Evolutionary conservation across 1,284 basidiomycete species (phyloP), one percentile per base, ranked within the genome.

Genomic region (Fomitopsis palustris): DNA sequence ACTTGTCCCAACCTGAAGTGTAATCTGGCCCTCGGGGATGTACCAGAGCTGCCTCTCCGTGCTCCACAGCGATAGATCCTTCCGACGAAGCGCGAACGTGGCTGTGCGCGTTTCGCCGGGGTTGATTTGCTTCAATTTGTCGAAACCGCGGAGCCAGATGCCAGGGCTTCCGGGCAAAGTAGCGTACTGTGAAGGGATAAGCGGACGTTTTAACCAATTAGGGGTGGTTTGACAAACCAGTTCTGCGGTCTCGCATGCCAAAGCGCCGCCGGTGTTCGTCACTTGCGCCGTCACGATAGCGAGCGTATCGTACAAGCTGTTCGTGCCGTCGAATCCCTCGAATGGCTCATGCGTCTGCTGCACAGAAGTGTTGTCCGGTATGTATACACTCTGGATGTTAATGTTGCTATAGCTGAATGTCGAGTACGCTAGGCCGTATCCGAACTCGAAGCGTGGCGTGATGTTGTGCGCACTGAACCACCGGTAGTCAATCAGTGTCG

Each of bases 61-160:
- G 57, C 70, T 64, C 70, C 72, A 69, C 19, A 69, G 57, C 53
- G 70, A 70, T 53, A 89, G 67, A 63, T 87, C 85, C 64, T 88
- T 84, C 31, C 86, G 78, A 17, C 86, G 86, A 31, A 90, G 75
- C n/a, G 74, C 76, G 65, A 90, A 79, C 0, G 75, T 78, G 1
- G 84, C 82, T 1, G 64, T 72, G 59, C 69, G 71, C 14, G 72
- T 79, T 62, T 84, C 70, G 0, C 82, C 82, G 2, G 84, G 77
- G 0, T 67, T 60, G 0, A 88, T 64, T 25, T 14, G 29, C 49
- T 78, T 77, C 10, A 85, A 71, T 61, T 85, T 76, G n/a, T 82
- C 83, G 72, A 90, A 90, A 4, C 88, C 88, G 66, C 81, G 84
- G 35, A 90, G 73, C 76, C 76, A 1, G 85, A 77, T 0, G 80